Evolutionary conservation across 2,329 filamentous ascomycete species (phyloP).

Genomic region (Colletotrichum sp.): DNA sequence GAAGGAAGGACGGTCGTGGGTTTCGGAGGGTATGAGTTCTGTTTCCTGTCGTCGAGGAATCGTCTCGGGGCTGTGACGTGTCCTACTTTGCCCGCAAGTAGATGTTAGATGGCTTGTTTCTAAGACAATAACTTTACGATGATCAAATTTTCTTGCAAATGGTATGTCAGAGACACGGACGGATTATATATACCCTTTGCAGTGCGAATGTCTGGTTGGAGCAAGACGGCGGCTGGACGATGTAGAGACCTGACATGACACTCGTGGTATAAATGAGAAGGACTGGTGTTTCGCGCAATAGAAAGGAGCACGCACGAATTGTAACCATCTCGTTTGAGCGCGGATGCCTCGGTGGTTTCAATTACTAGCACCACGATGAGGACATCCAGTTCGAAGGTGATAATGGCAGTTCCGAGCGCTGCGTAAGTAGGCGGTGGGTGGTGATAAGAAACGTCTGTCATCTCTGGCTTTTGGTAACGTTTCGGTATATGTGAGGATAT

Average conservation of each 20-base stretch:
- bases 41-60: neutral
- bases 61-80: neutral
- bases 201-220: neutral
- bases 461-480: neutral
- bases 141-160: neutral
- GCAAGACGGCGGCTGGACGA: neutral
- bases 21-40: neutral
- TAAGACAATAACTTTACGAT: neutral
- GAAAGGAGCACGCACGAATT: neutral
- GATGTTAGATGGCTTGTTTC: neutral
- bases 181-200: neutral
- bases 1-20: neutral
- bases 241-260: neutral
- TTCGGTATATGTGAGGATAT: neutral
- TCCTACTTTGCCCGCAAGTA: neutral
- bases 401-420: too few species aligned
- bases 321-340: rapidly evolving
- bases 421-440: neutral
- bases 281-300: neutral
- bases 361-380: neutral
- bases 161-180: neutral
- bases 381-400: rapidly evolving
- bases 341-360: too few species aligned
- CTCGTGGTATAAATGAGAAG: neutral
- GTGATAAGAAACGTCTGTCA: neutral